Percentiles rank a stretch among this genome's conserved stretches.
phyloP scores from a whole-genome alignment of 345 rosid genomes.

The Hibiscus syriacus region DNA sequence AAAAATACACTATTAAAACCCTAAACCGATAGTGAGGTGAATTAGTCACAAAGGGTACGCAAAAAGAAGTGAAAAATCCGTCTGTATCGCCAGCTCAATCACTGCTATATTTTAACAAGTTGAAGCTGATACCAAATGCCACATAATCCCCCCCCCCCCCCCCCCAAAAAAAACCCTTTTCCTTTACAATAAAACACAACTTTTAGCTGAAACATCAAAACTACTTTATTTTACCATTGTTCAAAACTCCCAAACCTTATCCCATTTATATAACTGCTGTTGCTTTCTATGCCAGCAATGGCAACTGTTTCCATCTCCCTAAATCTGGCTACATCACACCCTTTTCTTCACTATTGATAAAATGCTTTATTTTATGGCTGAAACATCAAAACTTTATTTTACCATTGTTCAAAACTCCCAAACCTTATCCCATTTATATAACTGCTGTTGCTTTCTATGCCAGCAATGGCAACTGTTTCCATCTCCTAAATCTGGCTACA shows the following conservation, averaged over 20 bases:
- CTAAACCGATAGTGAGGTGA: too few relatives aligned
- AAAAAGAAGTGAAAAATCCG: too few relatives aligned
- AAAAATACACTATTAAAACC: too few relatives aligned
- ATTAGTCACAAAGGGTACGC: too few relatives aligned
- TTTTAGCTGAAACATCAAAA: neutral
- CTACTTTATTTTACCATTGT: neutral
- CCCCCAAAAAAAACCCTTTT: too few relatives aligned
- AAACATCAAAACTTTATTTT: neutral
- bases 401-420: neutral
- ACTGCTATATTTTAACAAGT: too few relatives aligned
- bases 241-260: slow-evolving; percentile 2
- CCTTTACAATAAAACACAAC: too few relatives aligned
- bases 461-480: slow-evolving; percentile 13
- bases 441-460: slow-evolving; percentile 8
- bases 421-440: neutral
- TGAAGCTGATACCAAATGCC: too few relatives aligned
- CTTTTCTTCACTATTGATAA: neutral
- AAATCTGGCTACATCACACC: slow-evolving; percentile 10
- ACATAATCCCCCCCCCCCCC: too few relatives aligned
- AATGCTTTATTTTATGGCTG: neutral
- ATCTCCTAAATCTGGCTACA: slow-evolving; percentile 6
- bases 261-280: slow-evolving; percentile 2
- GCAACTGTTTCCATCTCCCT: slow-evolving; percentile 13
- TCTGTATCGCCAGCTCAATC: too few relatives aligned
- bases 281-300: slow-evolving; percentile 2